phyloP scores from a whole-genome alignment of 1,284 basidiomycete species.

The Cryptococcus sp. region DNA sequence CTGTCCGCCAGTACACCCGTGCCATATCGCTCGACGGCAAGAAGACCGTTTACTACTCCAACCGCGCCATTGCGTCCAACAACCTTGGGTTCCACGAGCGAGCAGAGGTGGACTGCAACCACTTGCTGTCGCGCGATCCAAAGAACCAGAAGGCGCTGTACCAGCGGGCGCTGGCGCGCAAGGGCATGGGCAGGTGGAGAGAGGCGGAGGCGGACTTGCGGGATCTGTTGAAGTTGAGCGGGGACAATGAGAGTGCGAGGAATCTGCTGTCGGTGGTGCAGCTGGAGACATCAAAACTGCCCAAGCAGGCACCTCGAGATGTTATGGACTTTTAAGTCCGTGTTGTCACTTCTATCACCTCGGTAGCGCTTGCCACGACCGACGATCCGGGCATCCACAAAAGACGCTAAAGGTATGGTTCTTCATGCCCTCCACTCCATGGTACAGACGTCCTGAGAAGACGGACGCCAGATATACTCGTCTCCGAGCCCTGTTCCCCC shows the following conservation, averaged over 20 bases:
- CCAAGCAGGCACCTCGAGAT: conserved; percentile 33
- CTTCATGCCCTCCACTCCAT: conserved; percentile 1
- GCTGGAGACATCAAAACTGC: conserved; percentile 25
- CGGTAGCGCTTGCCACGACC: neutral
- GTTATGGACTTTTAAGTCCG: conserved; percentile 34
- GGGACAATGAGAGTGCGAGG: conserved; percentile 41
- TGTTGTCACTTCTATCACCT: neutral
- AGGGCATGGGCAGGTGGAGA: conserved; percentile 39
- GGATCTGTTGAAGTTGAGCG: conserved; percentile 35
- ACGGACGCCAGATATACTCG: neutral
- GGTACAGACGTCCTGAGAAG: neutral
- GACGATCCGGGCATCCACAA: too few species aligned
- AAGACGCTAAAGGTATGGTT: neutral
- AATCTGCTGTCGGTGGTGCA: conserved; percentile 33
- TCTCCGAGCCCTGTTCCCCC: neutral
- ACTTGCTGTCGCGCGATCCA: conserved; percentile 42
- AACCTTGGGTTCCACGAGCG: conserved; percentile 38
- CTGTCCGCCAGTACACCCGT: conserved; percentile 46
- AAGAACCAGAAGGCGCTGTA: conserved; percentile 50
- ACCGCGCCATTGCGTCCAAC: conserved; percentile 50
- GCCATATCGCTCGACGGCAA: conserved; percentile 50
- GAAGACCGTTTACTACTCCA: conserved; percentile 50
- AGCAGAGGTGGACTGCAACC: conserved; percentile 47
- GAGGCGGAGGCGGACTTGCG: conserved; percentile 46
- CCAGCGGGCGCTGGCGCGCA: conserved; percentile 45